A percentile compares a stretch with the other conserved stretches of the same genome.
phyloP scores from a whole-genome alignment of 306 rosid genomes.

The Fagus crenata region DNA sequence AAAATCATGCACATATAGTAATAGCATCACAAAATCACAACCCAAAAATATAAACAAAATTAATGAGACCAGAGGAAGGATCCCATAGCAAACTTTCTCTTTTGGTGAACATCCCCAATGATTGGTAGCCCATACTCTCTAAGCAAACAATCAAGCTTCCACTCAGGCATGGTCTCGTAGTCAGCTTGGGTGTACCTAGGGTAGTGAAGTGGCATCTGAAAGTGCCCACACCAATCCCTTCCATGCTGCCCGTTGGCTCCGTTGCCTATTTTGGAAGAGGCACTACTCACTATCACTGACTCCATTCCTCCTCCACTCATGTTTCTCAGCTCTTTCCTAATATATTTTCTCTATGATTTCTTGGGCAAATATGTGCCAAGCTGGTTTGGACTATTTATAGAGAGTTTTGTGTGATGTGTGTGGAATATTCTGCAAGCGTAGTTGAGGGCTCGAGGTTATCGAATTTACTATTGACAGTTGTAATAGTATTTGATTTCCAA shows the following conservation, averaged over 20 bases:
- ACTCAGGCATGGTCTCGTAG: slow-evolving; percentile 68
- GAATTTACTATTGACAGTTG: background rate
- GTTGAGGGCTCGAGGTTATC: background rate
- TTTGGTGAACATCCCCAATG: slow-evolving; percentile 45
- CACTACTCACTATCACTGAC: slow-evolving; percentile 3
- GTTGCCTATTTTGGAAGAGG: background rate
- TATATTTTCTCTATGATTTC: background rate
- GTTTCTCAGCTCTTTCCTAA: background rate
- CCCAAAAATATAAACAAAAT: background rate
- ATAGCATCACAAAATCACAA: background rate
- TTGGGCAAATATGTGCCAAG: background rate
- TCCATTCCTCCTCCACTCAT: slow-evolving; percentile 30
- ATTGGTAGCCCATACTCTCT: slow-evolving; percentile 58
- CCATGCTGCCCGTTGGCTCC: slow-evolving; percentile 11
- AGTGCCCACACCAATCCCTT: slow-evolving; percentile 29
- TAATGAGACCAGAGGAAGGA: slow-evolving; percentile 56
- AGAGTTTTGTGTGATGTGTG: background rate
- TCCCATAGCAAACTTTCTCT: slow-evolving; percentile 63
- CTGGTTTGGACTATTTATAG: slow-evolving; percentile 17
- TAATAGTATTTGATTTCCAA: background rate
- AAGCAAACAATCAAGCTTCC: slow-evolving; percentile 68
- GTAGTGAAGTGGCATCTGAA: slow-evolving; percentile 73
- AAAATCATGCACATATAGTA: background rate
- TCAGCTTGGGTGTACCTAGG: slow-evolving; percentile 59
- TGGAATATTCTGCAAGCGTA: slow-evolving; percentile 3